Evolutionary conservation across 495 filamentous ascomycete genomes (phyloP), one percentile per base, ranked within the genome.

Genomic region (Usnea hakonensis): DNA sequence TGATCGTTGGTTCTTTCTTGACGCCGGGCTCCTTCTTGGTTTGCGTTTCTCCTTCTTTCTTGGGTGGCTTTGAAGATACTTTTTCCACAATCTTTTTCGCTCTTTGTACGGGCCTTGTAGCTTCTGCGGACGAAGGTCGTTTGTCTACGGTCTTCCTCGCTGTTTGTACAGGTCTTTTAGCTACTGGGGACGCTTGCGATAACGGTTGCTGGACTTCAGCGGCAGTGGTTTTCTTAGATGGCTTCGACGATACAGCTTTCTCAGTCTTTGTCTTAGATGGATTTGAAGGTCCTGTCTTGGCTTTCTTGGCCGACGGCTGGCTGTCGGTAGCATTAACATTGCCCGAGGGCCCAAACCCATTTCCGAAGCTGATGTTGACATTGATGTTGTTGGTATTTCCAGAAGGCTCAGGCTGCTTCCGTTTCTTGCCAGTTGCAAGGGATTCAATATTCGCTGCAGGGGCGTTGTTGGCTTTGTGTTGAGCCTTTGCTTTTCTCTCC

Each of bases 401-500:
- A 30, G 35, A 57, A 46, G 28, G 9, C 1, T 58, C 54, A 0
- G 64, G 13, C 35, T 64, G 46, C 63, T 69, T 69, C 2, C 68
- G 63, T 63, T 69, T 69, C 40, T 62, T 67, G 13, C 61, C 41
- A 14, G 33, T 52, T 48, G 41, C 50, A 38, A 2, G 26, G 33
- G 57, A 3, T 0, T 32, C 44, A 26, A 35, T 58, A 32, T 36
- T 52, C 43, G 21, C 26, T 6, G 28, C 26, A n/a, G 57, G 35
- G 33, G 37, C 36, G 1, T 53, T 41, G 33, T 61, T 57, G 13
- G 62, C 63, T 56, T 69, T 69, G 1, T 67, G n/a, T 9, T 73
- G 67, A 30, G 73, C 72, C 60, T 77, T 82, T 11, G 74, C 73
- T 65, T 78, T 80, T 26, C 73, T 71, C 33, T 80, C 76, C 9